phyloP scores from a whole-genome alignment of 1,284 basidiomycete species.

The Coniferiporia weirii region DNA sequence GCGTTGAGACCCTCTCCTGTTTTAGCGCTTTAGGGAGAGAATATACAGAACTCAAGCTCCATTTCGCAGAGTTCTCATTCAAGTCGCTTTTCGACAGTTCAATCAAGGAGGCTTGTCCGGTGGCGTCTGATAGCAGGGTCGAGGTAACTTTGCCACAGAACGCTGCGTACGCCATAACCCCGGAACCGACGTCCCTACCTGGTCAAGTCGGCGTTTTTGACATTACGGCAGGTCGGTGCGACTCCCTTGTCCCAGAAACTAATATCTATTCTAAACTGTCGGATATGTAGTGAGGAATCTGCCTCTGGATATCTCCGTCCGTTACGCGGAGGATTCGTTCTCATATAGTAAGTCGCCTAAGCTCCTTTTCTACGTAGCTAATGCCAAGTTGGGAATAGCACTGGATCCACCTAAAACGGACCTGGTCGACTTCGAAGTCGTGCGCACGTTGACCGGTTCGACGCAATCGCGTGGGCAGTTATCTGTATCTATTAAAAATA shows the following conservation, averaged over 20 bases:
- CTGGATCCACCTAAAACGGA: constrained; percentile 27
- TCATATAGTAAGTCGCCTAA: constrained; percentile 45
- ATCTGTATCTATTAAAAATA: constrained; percentile 66
- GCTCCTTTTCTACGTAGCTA: constrained; percentile 2
- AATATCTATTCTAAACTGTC: constrained; percentile 1
- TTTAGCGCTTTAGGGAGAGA: background rate
- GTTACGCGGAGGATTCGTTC: constrained; percentile 50
- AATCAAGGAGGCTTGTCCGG: constrained; percentile 58
- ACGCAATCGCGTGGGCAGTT: constrained; percentile 77
- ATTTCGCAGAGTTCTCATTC: constrained; percentile 74
- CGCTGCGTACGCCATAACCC: constrained; percentile 40
- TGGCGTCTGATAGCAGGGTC: constrained; percentile 50
- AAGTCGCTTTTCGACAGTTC: constrained; percentile 65
- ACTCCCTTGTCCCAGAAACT: constrained; percentile 17
- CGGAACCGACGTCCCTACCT: constrained; percentile 39
- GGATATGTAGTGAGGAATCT: background rate
- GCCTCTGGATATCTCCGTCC: constrained; percentile 51
- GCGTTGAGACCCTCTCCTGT: constrained; percentile 20
- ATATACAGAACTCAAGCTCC: background rate
- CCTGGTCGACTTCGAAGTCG: constrained; percentile 52
- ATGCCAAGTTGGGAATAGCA: constrained; percentile 27
- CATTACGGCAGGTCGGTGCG: constrained; percentile 40
- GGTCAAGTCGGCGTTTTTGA: constrained; percentile 41
- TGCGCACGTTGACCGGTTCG: constrained; percentile 68
- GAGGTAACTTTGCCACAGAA: constrained; percentile 42